Evolutionary conservation across 2,329 filamentous ascomycete species (phyloP).

Genomic region (Sporothrix brasiliensis): DNA sequence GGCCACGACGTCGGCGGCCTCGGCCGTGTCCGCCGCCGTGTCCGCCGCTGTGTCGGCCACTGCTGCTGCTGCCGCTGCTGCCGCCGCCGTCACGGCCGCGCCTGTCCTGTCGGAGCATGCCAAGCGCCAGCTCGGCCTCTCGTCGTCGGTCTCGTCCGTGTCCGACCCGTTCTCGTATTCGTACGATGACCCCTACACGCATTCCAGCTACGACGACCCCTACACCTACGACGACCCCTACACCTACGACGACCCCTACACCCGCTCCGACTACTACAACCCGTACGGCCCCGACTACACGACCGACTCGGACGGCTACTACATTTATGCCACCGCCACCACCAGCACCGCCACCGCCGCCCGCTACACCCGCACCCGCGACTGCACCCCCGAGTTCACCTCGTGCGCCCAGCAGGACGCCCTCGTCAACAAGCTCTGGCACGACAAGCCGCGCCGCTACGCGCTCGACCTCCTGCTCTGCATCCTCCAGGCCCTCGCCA

Average conservation of each 20-base stretch:
- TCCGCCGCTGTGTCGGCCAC: neutral
- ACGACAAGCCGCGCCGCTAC: slow-evolving; percentile 6
- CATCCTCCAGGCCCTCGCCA: slow-evolving; percentile 48
- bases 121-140: neutral
- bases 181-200: slow-evolving; percentile 2
- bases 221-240: slow-evolving; percentile 12
- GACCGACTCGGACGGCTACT: slow-evolving; percentile 8
- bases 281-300: neutral
- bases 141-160: neutral
- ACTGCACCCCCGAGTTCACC: slow-evolving; percentile 25
- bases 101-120: neutral
- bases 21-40: neutral
- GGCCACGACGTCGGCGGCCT: neutral
- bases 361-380: slow-evolving; percentile 22
- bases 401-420: slow-evolving; percentile 35
- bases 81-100: slow-evolving; percentile 7
- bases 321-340: neutral
- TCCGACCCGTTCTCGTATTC: slow-evolving; percentile 12
- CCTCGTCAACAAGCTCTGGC: slow-evolving; percentile 31
- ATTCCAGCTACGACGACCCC: slow-evolving; percentile 1
- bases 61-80: slow-evolving; percentile 8
- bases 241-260: slow-evolving; percentile 10
- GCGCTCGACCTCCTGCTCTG: neutral
- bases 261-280: slow-evolving; percentile 2
- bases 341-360: slow-evolving; percentile 10